A percentile compares a stretch with the other conserved stretches of the same genome.
Evolutionary conservation across 768 basidiomycete genomes (phyloP).

Genomic region (Sutorius australiensis): DNA sequence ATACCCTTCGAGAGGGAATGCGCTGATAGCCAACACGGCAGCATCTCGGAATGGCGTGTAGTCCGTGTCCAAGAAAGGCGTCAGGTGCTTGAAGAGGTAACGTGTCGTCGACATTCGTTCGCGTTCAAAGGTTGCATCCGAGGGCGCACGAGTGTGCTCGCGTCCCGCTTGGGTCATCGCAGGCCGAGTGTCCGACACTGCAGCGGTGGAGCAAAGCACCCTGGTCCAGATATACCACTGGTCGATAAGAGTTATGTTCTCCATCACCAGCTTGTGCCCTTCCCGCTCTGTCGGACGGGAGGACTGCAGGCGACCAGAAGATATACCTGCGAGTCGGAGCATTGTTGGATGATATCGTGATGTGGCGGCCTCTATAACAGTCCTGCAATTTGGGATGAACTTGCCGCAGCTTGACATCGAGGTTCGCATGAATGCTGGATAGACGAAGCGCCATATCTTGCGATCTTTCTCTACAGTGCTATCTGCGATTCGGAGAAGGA

Average conservation of each 20-base stretch:
- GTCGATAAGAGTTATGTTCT: conserved; percentile 56
- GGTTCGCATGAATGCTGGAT: conserved; percentile 58
- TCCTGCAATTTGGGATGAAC: conserved; percentile 52
- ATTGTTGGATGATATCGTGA: conserved; percentile 70
- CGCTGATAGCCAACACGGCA: conserved; percentile 85
- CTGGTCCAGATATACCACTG: conserved; percentile 88
- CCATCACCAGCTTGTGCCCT: conserved; percentile 47
- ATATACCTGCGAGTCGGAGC: conserved; percentile 70
- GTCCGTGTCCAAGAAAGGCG: conserved; percentile 85
- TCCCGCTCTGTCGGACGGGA: conserved; percentile 49
- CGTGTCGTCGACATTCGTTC: conserved; percentile 80
- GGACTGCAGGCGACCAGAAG: conserved; percentile 40
- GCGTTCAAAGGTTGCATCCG: conserved; percentile 72
- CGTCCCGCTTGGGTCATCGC: conserved; percentile 51
- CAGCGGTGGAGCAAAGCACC: conserved; percentile 78
- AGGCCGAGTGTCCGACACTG: conserved; percentile 59
- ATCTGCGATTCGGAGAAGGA: conserved; percentile 66
- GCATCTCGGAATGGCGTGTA: conserved; percentile 79
- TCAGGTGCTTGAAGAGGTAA: conserved; percentile 79
- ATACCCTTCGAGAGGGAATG: conserved; percentile 74
- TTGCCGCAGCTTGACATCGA: conserved; percentile 48
- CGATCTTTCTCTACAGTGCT: conserved; percentile 65
- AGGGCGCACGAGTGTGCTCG: conserved; percentile 67
- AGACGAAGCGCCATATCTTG: conserved; percentile 71
- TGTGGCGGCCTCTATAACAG: conserved; percentile 62